Conservation (phyloP, 257 asterid species). For the Solanum clarkiae region DNA sequence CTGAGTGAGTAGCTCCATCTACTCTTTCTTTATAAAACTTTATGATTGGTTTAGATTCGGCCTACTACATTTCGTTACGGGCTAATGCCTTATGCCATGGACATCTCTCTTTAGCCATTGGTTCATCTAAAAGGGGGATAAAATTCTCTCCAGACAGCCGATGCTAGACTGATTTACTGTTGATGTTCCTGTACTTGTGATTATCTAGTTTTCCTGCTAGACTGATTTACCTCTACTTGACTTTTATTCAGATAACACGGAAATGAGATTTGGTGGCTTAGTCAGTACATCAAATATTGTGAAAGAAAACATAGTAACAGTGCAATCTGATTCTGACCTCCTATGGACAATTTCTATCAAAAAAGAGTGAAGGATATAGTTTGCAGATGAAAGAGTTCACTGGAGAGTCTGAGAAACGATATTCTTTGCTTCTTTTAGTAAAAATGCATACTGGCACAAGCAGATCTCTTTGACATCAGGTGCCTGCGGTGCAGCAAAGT, state of each 20-base stretch:
- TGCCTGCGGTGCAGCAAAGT: neutral
- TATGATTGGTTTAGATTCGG: neutral
- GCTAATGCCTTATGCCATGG: neutral
- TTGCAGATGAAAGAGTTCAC: neutral
- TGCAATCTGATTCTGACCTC: slow-evolving; percentile 67
- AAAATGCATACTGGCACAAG: neutral
- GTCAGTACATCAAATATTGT: slow-evolving; percentile 81
- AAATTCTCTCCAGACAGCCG: neutral
- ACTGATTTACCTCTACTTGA: neutral
- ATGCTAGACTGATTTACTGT: neutral
- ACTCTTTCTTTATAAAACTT: neutral
- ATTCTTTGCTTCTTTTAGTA: neutral
- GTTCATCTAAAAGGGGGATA: neutral
- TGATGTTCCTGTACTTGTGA: neutral
- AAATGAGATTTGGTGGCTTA: slow-evolving; percentile 78
- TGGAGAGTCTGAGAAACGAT: neutral
- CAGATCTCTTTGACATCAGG: neutral
- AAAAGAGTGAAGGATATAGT: slow-evolving; percentile 15
- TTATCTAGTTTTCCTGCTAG: neutral
- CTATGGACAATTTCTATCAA: slow-evolving; percentile 84
- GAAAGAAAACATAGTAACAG: slow-evolving; percentile 45
- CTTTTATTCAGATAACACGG: slow-evolving; percentile 40
- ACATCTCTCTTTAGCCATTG: neutral
- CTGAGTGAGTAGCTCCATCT: slow-evolving; percentile 42
- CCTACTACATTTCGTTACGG: neutral